phyloP scores from a whole-genome alignment of 2,329 filamentous ascomycete genomes.

The Domatiomyces catenatus region DNA sequence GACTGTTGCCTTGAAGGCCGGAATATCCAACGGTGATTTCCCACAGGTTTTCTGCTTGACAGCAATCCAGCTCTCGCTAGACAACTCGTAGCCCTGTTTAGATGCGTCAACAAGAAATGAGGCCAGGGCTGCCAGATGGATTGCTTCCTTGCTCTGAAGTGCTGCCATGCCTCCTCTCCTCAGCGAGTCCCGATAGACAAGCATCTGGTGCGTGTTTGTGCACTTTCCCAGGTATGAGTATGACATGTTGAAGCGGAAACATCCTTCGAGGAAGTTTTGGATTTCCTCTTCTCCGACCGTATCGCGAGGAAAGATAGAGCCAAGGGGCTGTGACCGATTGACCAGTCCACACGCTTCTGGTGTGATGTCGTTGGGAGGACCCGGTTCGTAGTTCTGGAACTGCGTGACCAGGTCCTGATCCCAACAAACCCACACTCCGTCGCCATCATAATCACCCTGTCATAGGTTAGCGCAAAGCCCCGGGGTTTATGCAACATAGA shows the following conservation, averaged over 20 bases:
- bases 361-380: constrained; percentile 13
- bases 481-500: not conserved
- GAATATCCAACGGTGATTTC: not conserved
- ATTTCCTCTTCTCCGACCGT: constrained; percentile 10
- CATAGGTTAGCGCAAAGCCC: not conserved
- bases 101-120: constrained; percentile 32
- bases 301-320: constrained; percentile 4
- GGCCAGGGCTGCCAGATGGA: constrained; percentile 27
- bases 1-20: constrained; percentile 10
- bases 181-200: constrained; percentile 35
- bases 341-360: constrained; percentile 34
- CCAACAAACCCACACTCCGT: constrained; percentile 47
- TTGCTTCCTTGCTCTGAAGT: constrained; percentile 14
- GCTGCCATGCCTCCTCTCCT: constrained; percentile 1
- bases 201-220: constrained; percentile 35
- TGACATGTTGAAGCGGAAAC: constrained; percentile 33
- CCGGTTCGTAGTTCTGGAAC: constrained; percentile 33
- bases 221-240: constrained; percentile 37
- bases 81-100: constrained; percentile 30
- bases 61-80: constrained; percentile 23
- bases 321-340: constrained; percentile 22
- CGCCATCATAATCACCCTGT: constrained; percentile 48
- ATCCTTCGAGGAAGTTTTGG: constrained; percentile 27
- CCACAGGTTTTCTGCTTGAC: constrained; percentile 3
- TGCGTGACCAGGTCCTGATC: constrained; percentile 35